phyloP scores from a whole-genome alignment of 495 filamentous ascomycete species.

The Parathielavia appendiculata region DNA sequence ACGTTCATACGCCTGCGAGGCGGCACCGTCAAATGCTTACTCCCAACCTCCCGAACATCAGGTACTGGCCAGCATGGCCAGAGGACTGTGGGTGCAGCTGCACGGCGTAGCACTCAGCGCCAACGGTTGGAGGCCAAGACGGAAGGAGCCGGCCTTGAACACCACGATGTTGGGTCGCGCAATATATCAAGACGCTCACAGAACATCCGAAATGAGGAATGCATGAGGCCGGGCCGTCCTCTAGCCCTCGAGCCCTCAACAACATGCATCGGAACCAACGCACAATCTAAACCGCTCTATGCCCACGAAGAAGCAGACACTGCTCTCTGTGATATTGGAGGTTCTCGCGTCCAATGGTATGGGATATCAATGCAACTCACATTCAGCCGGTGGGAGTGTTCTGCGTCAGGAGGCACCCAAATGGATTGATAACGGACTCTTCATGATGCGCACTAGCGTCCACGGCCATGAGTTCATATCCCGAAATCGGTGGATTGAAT shows the following conservation, averaged over 20 bases:
- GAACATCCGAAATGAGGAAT: constrained; percentile 12
- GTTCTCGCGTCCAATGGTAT: background rate
- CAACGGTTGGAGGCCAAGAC: background rate
- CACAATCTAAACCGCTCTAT: background rate
- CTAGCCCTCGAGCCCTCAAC: background rate
- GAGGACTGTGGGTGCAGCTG: background rate
- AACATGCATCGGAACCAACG: background rate
- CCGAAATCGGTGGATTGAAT: background rate
- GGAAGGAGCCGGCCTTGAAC: background rate
- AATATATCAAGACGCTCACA: background rate
- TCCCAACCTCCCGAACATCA: no score
- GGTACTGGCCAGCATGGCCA: background rate
- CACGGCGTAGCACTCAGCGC: background rate
- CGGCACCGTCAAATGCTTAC: background rate
- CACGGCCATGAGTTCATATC: background rate
- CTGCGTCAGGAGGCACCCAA: constrained; percentile 1
- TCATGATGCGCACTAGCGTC: background rate
- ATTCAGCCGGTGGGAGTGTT: constrained; percentile 5
- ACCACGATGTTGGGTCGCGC: background rate
- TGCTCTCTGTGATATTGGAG: background rate
- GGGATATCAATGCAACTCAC: constrained; percentile 1
- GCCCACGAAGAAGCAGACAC: background rate
- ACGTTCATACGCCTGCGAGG: no score
- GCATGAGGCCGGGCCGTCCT: background rate
- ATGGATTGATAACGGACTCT: background rate